These are phyloP conservation scores for Yarrowia porcina DNA, from an alignment of 805 yeast species.

Conservation along the genomic window DNA sequence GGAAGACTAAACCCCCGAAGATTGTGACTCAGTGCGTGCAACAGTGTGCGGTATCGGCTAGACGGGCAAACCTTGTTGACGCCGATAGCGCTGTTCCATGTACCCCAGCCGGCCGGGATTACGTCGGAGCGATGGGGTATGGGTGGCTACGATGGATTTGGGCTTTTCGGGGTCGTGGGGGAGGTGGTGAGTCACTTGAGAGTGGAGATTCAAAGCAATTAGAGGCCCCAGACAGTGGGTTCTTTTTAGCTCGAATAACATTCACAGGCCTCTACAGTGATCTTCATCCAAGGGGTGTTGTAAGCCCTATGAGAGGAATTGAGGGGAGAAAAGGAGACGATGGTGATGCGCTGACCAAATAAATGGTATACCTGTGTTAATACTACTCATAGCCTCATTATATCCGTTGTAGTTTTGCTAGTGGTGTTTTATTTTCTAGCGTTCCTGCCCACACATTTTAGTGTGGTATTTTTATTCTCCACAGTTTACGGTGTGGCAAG, in stretches of 20 bases:
- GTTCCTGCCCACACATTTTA: neutral
- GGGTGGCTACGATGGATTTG: neutral
- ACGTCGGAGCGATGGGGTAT: neutral
- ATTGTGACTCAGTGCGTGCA: constrained; percentile 6
- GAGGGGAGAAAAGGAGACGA: too few relatives aligned
- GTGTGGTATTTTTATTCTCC: neutral
- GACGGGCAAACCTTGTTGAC: neutral
- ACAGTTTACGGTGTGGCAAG: neutral
- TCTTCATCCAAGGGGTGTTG: neutral
- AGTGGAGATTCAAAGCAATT: too few relatives aligned
- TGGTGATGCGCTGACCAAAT: too few relatives aligned
- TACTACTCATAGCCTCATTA: too few relatives aligned
- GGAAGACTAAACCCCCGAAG: neutral
- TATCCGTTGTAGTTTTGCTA: too few relatives aligned
- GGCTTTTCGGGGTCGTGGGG: too few relatives aligned
- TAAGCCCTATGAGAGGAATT: too few relatives aligned
- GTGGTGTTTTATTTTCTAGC: neutral
- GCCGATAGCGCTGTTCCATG: constrained; percentile 1
- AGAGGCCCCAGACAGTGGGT: too few relatives aligned
- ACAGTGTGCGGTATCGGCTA: constrained; percentile 23
- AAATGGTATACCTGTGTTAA: too few relatives aligned
- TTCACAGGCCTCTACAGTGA: neutral
- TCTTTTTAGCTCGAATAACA: constrained; percentile 8
- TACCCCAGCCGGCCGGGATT: neutral
- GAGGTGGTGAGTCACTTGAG: too few relatives aligned